Percentiles rank a stretch among this genome's conserved stretches.
These are phyloP conservation scores for Verticillium zaregamsianum DNA, from an alignment of 2,329 filamentous ascomycete genomes.

Conservation along the genomic window DNA sequence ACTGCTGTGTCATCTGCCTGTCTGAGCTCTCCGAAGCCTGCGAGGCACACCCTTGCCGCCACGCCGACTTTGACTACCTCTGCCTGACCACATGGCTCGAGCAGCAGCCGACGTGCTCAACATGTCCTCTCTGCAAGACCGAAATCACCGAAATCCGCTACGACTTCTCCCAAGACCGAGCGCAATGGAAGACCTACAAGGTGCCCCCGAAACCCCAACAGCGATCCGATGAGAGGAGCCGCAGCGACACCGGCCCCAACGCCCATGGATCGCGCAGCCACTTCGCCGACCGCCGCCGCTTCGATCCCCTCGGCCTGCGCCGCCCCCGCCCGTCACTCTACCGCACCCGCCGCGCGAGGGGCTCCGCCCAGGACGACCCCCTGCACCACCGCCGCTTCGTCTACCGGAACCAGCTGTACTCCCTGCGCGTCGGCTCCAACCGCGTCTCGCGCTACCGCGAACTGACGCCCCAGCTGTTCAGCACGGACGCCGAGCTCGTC, in stretches of 20 bases:
- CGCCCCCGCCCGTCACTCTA: neutral
- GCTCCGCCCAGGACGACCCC: conserved; percentile 17
- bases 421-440: conserved; percentile 79
- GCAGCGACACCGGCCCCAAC: neutral
- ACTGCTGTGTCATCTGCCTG: conserved; percentile 82
- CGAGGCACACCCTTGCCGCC: conserved; percentile 70
- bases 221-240: neutral
- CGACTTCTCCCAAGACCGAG: conserved; percentile 31
- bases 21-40: conserved; percentile 69
- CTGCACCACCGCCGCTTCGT: conserved; percentile 63
- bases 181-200: conserved; percentile 53
- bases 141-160: conserved; percentile 58
- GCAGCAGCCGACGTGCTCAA: conserved; percentile 59
- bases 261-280: neutral
- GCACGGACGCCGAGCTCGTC: conserved; percentile 60
- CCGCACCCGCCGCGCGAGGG: neutral
- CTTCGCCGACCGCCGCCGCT: neutral
- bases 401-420: conserved; percentile 70
- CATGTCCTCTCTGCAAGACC: conserved; percentile 75
- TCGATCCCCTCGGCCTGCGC: neutral
- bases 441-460: conserved; percentile 71
- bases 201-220: conserved; percentile 1
- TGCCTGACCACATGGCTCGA: conserved; percentile 83
- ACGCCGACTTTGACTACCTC: conserved; percentile 78
- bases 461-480: conserved; percentile 64